Evolutionary conservation across 2,329 filamentous ascomycete genomes (phyloP), one percentile per base, ranked within the genome.

Genomic region (Colletotrichum orbiculare): DNA sequence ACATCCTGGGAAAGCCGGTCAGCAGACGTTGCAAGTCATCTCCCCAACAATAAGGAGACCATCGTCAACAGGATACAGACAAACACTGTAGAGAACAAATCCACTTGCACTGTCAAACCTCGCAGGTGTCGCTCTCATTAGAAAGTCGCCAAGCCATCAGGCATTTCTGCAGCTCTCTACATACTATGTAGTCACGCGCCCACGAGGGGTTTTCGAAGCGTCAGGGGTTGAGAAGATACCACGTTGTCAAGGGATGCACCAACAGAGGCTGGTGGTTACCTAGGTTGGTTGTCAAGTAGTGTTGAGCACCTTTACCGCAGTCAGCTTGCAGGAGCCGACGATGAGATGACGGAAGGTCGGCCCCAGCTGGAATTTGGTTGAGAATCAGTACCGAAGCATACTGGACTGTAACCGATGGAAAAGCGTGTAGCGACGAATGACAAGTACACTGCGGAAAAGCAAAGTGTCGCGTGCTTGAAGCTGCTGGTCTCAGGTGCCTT

Each of bases 71-170:
- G 15, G 35, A 45, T n/a, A 38, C 25, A 34, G 52, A 15, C 57
- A 65, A 65, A 65, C 62, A 65, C 57, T 61, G 62, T 65, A 55
- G 52, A 55, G 17, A 37, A 11, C 3, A 15, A 8, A 8, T 47
- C n/a, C 34, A 46, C 46, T 42, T 35, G 37, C 58, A 65, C 62
- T 65, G 58, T 56, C 41, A n/a, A 48, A 12, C 38, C 41, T 41
- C 13, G 25, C 37, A 43, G 8, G 17, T 33, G 25, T 25, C 25
- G 25, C 25, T 25, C 25, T 25, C 25, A 25, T 25, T 25, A 25
- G 25, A 33, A 17, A 35, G 25, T 8, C 12, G 58, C 57, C 57
- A 47, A 63, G 62, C 10, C 41, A 6, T 66, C 13, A 60, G 60
- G 64, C 64, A 64, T 43, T 33, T 37, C 47, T 54, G 54, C 63